Conservation (phyloP, 1,139 yeast genomes). For the Geotrichum reessii region DNA sequence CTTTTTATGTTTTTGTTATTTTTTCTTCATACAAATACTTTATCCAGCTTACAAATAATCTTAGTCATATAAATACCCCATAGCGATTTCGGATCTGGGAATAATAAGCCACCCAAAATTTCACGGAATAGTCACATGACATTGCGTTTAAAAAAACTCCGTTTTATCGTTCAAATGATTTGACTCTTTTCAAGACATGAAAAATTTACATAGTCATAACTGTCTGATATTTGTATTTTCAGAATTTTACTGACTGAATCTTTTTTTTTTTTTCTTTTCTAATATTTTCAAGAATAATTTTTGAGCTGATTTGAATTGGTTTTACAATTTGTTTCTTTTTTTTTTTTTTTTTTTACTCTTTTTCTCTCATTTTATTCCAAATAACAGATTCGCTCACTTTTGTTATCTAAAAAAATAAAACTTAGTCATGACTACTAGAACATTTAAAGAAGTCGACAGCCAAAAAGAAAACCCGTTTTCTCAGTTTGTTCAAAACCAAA, state of each 20-base stretch:
- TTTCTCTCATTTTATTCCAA: too few relatives aligned
- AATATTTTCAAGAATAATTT: neutral
- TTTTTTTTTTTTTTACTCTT: neutral
- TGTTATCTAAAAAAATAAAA: neutral
- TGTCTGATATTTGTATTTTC: too few relatives aligned
- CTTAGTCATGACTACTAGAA: neutral
- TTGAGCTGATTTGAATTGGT: neutral
- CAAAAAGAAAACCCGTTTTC: conserved; percentile 68
- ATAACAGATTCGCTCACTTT: too few relatives aligned
- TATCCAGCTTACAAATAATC: too few relatives aligned
- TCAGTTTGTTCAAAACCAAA: conserved; percentile 70
- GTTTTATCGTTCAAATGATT: neutral
- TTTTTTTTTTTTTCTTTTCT: neutral
- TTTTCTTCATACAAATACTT: neutral
- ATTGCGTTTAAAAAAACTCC: neutral
- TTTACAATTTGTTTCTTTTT: neutral
- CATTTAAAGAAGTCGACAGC: conserved; percentile 27
- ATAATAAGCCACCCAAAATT: too few relatives aligned
- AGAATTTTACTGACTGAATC: too few relatives aligned
- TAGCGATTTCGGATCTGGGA: too few relatives aligned
- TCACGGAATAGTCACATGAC: neutral
- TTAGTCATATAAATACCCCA: too few relatives aligned
- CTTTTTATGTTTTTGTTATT: too few relatives aligned
- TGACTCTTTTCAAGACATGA: neutral
- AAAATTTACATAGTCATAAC: neutral